Base-by-base conservation (phyloP, 1,284 basidiomycete species). In the Sporisorium reilianum region DNA sequence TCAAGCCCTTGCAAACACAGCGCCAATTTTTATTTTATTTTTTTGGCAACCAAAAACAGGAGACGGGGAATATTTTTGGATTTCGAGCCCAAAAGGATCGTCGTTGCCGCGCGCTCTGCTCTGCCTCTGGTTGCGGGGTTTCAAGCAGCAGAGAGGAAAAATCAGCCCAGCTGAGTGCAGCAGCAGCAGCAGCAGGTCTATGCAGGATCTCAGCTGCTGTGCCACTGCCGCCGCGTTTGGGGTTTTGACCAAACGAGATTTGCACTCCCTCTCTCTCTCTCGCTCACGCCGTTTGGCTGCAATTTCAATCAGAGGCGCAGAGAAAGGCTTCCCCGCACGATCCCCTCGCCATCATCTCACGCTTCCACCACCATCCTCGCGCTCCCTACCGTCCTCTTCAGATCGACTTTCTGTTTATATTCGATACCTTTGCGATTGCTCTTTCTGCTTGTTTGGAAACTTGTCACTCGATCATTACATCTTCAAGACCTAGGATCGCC, bases 1-100 rank as follows among this genome's bases (percentile, higher is more conserved):
- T n/a, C n/a, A n/a, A n/a, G n/a, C n/a, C n/a, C n/a, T n/a, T n/a
- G 23, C 28, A 42, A 28, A 56, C 32, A 36, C 30, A 45, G 45
- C 54, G 32, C n/a, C 38, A 16, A 38, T 38, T 38, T 18, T 18
- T 26, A 30, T 22, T n/a, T n/a, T n/a, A n/a, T n/a, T n/a, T n/a
- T n/a, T n/a, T n/a, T n/a, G n/a, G n/a, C n/a, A 28, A 28, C 0
- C 20, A 23, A 30, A 49, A 25, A 20, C 25, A 28, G n/a, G 40
- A 44, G 53, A 45, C 57, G 57, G 57, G 57, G 57, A 59, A 59
- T 59, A 32, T 44, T 58, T 42, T 32, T 25, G 16, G 25, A 1
- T 30, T 10, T 8, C 23, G 20, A 36, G 10, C 2, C 2, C 20
- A 18, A 40, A 38, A 49, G 46, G 48, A 58, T 59, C 49, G 41